Evolutionary conservation across 805 yeast genomes (phyloP), one percentile per base, ranked within the genome.

Genomic region (Nakazawaea molendinolei): DNA sequence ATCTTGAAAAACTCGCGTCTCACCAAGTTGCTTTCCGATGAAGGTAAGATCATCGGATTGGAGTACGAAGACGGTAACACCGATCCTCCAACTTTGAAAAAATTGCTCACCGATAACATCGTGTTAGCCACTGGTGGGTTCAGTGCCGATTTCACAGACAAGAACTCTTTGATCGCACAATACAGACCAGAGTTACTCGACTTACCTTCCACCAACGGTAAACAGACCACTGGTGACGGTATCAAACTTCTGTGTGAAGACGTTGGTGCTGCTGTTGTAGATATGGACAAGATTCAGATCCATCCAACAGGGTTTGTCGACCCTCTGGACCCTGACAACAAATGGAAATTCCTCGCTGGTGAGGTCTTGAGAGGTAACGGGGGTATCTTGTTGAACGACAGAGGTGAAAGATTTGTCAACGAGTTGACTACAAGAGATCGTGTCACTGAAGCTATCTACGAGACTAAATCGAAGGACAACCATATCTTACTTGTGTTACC

Each of bases 281-380:
- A 74, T 46, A 74, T 75, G 79, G 71, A 71, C 31, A 69, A 74
- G 45, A 55, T 76, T 15, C 83, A 76, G 52, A 63, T 76, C 8
- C 81, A 76, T 48, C 82, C 82, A 28, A 76, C 81, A 2, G 81
- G 81, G 2, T 74, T 74, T 50, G 56, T 75, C 23, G 70, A 70
- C 34, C 62, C 63, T 9, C 52, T 51, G 14, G 62, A 68, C 25
- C 60, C 58, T 17, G 46, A 48, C 5, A 61, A 53, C 34, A 62
- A 60, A 36, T 67, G 70, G 69, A 74, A 74, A 50, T 67, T 75
- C 44, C 51, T 76, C 12, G 77, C 79, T 44, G 81, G 79, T 7
- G 83, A 76, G 44, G 65, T 77, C 1, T 46, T 76, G 4, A 58
- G 83, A 51, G 81, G 79, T 1, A 57, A 71, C 29, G 83, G 83